These are phyloP conservation scores for Chaetomium olivaceum DNA, from an alignment of 2,329 filamentous ascomycete species.

Conservation along the genomic window DNA sequence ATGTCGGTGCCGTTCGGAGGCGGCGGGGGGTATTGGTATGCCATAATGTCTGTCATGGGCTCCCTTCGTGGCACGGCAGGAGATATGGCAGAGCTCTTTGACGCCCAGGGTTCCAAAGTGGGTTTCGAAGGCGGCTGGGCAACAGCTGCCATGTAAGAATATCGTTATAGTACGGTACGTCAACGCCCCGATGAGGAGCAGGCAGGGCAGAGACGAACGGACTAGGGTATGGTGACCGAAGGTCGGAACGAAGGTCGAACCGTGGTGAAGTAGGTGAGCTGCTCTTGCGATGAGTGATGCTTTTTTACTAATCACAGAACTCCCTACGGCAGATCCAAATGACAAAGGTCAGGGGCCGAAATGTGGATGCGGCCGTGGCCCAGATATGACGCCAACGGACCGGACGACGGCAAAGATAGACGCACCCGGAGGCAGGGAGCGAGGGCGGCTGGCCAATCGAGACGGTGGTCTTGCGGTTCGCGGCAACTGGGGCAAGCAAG, in stretches of 20 bases:
- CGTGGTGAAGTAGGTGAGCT: neutral
- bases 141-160: constrained; percentile 40
- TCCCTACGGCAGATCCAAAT: neutral
- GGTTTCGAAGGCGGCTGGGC: constrained; percentile 37
- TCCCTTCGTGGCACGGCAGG: constrained; percentile 34
- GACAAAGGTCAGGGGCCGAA: neutral
- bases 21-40: constrained; percentile 51
- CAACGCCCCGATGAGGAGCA: neutral
- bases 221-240: neutral
- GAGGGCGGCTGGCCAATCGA: constrained; percentile 33
- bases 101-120: constrained; percentile 38
- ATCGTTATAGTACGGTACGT: constrained; percentile 16
- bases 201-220: neutral
- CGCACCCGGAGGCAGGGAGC: constrained; percentile 30
- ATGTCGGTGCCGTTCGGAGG: constrained; percentile 45
- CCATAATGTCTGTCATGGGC: constrained; percentile 48
- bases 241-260: neutral
- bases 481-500: constrained; percentile 29
- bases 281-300: neutral
- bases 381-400: constrained; percentile 25
- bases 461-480: constrained; percentile 29
- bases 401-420: constrained; percentile 23
- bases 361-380: neutral
- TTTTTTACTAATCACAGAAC: neutral
- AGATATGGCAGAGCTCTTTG: constrained; percentile 36